These are phyloP conservation scores for Arthonia radiata DNA, from an alignment of 495 filamentous ascomycete genomes.

Conservation along the genomic window DNA sequence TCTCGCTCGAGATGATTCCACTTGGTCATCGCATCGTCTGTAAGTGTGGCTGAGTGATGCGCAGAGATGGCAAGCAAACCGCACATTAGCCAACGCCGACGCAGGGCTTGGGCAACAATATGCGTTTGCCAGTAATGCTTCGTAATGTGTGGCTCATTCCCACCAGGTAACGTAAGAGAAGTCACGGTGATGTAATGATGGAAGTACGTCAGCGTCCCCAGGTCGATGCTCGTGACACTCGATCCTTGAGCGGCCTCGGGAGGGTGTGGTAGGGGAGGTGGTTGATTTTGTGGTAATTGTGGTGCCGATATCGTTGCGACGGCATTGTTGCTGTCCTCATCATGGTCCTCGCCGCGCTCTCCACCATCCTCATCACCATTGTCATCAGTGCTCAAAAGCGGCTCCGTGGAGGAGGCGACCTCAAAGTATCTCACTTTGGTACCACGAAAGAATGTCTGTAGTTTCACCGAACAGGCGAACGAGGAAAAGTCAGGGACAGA, in stretches of 20 bases:
- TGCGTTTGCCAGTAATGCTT: conserved; percentile 9
- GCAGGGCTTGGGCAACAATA: conserved; percentile 10
- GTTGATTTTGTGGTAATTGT: too few relatives aligned
- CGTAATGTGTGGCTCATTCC: background rate
- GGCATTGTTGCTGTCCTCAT: too few relatives aligned
- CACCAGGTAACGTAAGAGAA: conserved; percentile 13
- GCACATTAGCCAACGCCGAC: conserved; percentile 9
- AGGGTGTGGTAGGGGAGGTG: too few relatives aligned
- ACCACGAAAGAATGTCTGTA: conserved; percentile 16
- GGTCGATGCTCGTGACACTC: conserved; percentile 9
- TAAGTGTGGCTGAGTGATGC: conserved; percentile 6
- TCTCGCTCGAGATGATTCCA: too few relatives aligned
- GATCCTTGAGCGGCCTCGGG: conserved; percentile 1
- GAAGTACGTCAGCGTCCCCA: conserved; percentile 14
- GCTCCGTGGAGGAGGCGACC: conserved; percentile 3
- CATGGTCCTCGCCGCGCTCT: too few relatives aligned
- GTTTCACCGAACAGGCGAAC: conserved; percentile 6
- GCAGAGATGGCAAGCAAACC: conserved; percentile 14
- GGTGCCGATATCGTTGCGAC: too few relatives aligned
- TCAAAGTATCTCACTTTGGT: conserved; percentile 17
- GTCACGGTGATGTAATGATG: conserved; percentile 15
- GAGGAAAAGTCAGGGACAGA: conserved; percentile 2
- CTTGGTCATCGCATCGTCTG: conserved; percentile 2
- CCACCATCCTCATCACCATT: conserved; percentile 1
- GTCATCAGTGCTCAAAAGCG: conserved; percentile 1